Base-by-base conservation (phyloP, 345 rosid species). In the Garcia nutans region DNA sequence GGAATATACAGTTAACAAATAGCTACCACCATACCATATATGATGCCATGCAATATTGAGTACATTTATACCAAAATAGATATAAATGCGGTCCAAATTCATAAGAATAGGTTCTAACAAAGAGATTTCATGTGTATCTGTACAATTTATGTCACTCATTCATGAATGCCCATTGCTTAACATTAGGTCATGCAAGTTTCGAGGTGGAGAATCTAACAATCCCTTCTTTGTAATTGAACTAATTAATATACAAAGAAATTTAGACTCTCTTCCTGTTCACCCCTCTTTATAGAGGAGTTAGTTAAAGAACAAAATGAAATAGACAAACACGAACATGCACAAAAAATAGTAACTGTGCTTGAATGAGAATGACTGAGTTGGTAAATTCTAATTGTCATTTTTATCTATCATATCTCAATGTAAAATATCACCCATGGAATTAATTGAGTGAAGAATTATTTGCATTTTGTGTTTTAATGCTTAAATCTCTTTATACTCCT, bases 171-270 rank as follows among this genome's bases (percentile, higher is more conserved):
- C 31, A 15, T 17, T 56, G 61, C 47, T 67, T 71, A 10, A 54
- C 74, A 65, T 52, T 49, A 80, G 74, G 66, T 71, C 74, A 58
- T 57, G 73, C 49, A 81, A 68, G 73, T 71, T 75, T 71, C 70
- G 26, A 20, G 9, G 10, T 19, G 42, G 44, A 24, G 20, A 68
- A 19, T 70, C 28, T 47, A 9, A 64, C 68, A 72, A 77, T 82
- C 80, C 71, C 31, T 79, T 80, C 73, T 73, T 70, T 71, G 78
- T 79, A 58, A 74, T 45, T 83, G 76, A 64, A 71, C 42, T 42
- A 45, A 23, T 68, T 42, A 45, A 23, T 68, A 31, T 37, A 37
- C 6, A 61, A 71, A 11, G 62, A 45, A 74, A 68, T 41, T 62
- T 28, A 63, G 67, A 37, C 63, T 54, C 66, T 63, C 45, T 17